phyloP scores from a whole-genome alignment of 805 yeast genomes.

The Suhomyces xylopsoci region DNA sequence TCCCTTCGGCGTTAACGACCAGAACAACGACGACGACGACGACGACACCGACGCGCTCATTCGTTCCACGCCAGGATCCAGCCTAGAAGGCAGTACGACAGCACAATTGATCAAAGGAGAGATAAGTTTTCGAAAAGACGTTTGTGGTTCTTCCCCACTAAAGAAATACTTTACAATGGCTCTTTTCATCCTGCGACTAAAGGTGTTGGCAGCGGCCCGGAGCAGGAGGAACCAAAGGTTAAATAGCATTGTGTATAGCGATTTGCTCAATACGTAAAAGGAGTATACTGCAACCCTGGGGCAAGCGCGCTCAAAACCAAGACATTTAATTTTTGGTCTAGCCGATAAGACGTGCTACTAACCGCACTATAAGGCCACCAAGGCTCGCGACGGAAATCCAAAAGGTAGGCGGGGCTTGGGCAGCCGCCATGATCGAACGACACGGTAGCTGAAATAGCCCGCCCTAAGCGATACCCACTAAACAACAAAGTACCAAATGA shows the following conservation, averaged over 20 bases:
- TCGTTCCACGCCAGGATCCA: not conserved
- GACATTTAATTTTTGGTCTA: not conserved
- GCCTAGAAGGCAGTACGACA: conserved; percentile 2
- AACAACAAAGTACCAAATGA: too few relatives aligned
- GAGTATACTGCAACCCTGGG: not conserved
- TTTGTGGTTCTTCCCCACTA: not conserved
- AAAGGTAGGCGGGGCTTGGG: not conserved
- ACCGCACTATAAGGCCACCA: not conserved
- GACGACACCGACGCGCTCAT: not conserved
- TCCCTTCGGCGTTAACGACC: not conserved
- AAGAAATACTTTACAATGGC: not conserved
- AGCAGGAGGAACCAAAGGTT: not conserved
- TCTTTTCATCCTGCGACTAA: not conserved
- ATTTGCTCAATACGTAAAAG: not conserved
- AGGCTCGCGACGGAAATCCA: not conserved
- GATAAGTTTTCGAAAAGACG: not conserved
- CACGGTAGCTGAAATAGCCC: not conserved
- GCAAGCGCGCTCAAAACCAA: not conserved
- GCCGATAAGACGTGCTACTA: not conserved
- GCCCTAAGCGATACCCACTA: not conserved
- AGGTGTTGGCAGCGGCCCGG: not conserved
- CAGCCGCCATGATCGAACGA: not conserved
- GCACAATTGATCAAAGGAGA: conserved; percentile 3
- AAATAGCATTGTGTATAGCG: not conserved
- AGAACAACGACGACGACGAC: not conserved